Evolutionary conservation across 2,329 filamentous ascomycete species (phyloP).

Genomic region (Cytospora leucostoma): DNA sequence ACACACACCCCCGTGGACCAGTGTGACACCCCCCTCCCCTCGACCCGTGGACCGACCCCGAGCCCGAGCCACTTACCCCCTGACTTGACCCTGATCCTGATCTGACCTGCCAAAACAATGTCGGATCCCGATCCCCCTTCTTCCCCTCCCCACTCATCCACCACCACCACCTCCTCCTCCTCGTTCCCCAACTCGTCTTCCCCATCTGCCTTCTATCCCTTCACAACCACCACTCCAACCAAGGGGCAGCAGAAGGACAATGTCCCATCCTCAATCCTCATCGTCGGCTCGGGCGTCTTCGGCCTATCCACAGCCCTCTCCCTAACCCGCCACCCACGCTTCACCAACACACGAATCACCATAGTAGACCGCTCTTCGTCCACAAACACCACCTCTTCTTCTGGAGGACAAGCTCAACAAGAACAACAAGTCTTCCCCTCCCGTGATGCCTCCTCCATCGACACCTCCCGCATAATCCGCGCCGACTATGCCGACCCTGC

Average conservation of each 20-base stretch:
- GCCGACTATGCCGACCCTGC: conserved; percentile 79
- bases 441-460: conserved; percentile 61
- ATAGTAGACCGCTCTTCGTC: conserved; percentile 56
- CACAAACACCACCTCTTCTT: no score
- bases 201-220: conserved; percentile 21
- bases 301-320: conserved; percentile 65
- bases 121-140: conserved; percentile 21
- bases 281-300: conserved; percentile 69
- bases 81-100: conserved; percentile 12
- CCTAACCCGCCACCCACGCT: conserved; percentile 62
- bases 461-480: conserved; percentile 65
- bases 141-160: conserved; percentile 13
- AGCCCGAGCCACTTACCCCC: conserved; percentile 12
- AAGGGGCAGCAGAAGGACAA: conserved; percentile 6
- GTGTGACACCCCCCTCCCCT: not conserved
- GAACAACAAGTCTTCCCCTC: conserved; percentile 55
- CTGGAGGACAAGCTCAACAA: conserved; percentile 1
- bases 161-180: conserved; percentile 18
- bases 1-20: no score
- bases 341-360: conserved; percentile 55
- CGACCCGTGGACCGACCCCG: conserved; percentile 8
- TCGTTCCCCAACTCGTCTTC: conserved; percentile 7
- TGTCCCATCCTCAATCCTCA: conserved; percentile 56
- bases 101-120: conserved; percentile 13
- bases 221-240: conserved; percentile 24